Conservation (phyloP, 768 basidiomycete species). For the Russula virescens region DNA sequence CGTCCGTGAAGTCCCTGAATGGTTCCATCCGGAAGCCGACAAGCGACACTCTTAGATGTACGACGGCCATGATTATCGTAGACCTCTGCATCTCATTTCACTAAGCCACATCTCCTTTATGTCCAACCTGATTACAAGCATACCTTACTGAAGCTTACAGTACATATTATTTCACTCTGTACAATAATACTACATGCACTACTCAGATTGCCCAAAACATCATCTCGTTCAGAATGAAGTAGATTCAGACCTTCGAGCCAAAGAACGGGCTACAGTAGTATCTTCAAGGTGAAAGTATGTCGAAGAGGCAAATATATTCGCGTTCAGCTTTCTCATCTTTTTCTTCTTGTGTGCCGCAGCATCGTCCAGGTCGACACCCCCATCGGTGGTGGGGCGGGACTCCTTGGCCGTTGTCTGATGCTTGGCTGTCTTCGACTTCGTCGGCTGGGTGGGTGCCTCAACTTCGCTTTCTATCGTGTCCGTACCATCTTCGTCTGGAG, state of each 20-base stretch:
- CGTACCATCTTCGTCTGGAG: slow-evolving; percentile 25
- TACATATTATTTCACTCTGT: background rate
- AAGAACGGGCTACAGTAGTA: slow-evolving; percentile 16
- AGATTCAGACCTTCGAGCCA: slow-evolving; percentile 7
- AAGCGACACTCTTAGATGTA: background rate
- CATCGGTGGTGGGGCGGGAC: background rate
- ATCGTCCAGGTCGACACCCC: slow-evolving; percentile 10
- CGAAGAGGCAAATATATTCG: slow-evolving; percentile 16
- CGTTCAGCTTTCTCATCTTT: slow-evolving; percentile 21
- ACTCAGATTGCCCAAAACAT: background rate
- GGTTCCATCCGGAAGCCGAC: slow-evolving; percentile 41
- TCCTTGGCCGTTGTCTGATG: background rate
- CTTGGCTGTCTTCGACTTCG: slow-evolving; percentile 7
- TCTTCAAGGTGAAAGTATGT: slow-evolving; percentile 24
- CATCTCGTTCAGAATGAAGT: slow-evolving; percentile 5
- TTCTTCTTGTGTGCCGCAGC: slow-evolving; percentile 19
- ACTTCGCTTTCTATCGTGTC: slow-evolving; percentile 8
- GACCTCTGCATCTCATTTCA: background rate
- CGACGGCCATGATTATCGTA: background rate
- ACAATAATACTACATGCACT: background rate
- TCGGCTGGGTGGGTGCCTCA: too few species aligned
- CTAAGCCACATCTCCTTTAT: slow-evolving; percentile 1
- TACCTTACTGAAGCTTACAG: background rate
- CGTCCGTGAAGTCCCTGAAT: slow-evolving; percentile 64
- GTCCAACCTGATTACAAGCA: background rate